Evolutionary conservation across 805 yeast species (phyloP).

Genomic region (Debaryomyces prosopidis): DNA sequence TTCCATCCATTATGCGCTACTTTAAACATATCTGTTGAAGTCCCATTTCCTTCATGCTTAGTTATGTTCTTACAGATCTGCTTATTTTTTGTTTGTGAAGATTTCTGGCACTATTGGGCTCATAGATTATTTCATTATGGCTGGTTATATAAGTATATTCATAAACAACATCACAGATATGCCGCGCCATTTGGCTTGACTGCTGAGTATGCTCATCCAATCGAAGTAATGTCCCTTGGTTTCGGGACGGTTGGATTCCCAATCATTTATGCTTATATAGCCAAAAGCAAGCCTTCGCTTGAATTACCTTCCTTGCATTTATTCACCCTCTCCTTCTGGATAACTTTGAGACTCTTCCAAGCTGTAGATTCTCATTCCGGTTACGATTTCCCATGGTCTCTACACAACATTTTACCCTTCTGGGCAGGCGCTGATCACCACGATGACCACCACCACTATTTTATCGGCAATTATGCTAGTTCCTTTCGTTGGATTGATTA

Average conservation of each 20-base stretch:
- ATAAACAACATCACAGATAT: conserved; percentile 96
- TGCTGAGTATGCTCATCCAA: conserved; percentile 97
- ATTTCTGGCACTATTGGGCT: conserved; percentile 95
- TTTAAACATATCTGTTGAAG: conserved; percentile 73
- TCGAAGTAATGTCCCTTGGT: conserved; percentile 88
- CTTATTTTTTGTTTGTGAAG: conserved; percentile 83
- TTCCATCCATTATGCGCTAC: conserved; percentile 89
- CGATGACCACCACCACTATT: conserved; percentile 95
- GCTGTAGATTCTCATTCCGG: conserved; percentile 98
- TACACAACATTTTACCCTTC: conserved; percentile 87
- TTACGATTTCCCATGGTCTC: conserved; percentile 95
- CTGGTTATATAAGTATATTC: conserved; percentile 85
- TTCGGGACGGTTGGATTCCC: conserved; percentile 97
- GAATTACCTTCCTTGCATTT: conserved; percentile 59
- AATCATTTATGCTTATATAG: conserved; percentile 73
- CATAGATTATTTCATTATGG: conserved; percentile 91
- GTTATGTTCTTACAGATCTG: conserved; percentile 67
- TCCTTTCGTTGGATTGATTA: conserved; percentile 97
- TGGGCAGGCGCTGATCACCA: conserved; percentile 99
- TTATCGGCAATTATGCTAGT: conserved; percentile 93
- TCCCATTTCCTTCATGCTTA: conserved; percentile 77
- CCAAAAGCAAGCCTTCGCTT: conserved; percentile 44
- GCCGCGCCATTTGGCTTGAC: conserved; percentile 98
- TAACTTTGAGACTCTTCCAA: conserved; percentile 83
- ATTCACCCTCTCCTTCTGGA: conserved; percentile 89